Evolutionary conservation across 202 grass and related monocot genomes (phyloP), one percentile per base, ranked within the genome.

Genomic region (Zoysia matrella): DNA sequence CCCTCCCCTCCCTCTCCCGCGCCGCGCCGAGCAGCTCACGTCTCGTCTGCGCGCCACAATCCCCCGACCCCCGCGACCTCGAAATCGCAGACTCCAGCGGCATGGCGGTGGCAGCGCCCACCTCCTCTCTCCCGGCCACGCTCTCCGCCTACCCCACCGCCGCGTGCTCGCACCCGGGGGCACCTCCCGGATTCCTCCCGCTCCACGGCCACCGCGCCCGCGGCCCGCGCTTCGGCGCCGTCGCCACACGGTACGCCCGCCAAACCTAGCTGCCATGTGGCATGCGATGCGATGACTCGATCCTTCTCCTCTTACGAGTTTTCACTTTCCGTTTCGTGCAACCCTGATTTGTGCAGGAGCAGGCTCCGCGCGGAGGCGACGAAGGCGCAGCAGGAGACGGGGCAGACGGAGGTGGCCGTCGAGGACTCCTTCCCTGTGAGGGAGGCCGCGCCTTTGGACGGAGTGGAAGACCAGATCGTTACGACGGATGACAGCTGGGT

Each of bases 341-440:
- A 7, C 56, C 56, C 5, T 60, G 11, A 3, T 2, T 13, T n/a
- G 52, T 53, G 47, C 71, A 85, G 87, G 47, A 69, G 61, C 48
- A 14, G 11, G 48, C 39, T 83, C 1, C 88, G 69, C 4, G 79
- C 49, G 63, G 74, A 70, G 74, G 88, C 83, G 55, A 79, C 8
- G 6, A 74, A 39, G 62, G 63, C 54, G 54, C 42, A 62, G 74
- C 69, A 8, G 83, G 83, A 83, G 69, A 82, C 67, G 78, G 60
- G 66, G 72, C 65, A 40, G 77, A 46, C 76, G n/a, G 88, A 91
- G 77, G 88, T 90, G 58, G 8, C 85, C 44, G 92, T 93, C 47
- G 88, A 95, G 71, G 90, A 90, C 4, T 88, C 92, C 52, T 82
- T 91, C 47, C 69, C 84, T 53, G 74, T 22, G 22, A 22, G 22